Evolutionary conservation across 805 yeast species (phyloP).

Genomic region (Maudiozyma pseudohumilis): DNA sequence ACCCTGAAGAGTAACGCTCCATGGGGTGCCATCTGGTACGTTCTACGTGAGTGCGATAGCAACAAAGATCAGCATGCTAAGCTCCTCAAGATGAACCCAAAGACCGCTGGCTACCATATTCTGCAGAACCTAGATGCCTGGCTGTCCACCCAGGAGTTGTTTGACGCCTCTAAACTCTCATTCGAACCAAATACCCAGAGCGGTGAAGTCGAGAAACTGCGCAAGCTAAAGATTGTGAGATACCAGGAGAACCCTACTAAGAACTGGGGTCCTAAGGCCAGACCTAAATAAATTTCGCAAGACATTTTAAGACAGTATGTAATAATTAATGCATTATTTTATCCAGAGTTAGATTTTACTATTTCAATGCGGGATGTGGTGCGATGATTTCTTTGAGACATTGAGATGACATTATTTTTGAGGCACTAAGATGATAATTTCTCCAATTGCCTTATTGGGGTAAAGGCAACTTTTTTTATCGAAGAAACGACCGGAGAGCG

Average conservation of each 20-base stretch:
- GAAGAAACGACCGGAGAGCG: too few species aligned
- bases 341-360: background rate
- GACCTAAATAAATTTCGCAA: slow-evolving; percentile 36
- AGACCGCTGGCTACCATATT: slow-evolving; percentile 51
- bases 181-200: slow-evolving; percentile 57
- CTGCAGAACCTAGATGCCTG: slow-evolving; percentile 31
- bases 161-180: slow-evolving; percentile 25
- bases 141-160: slow-evolving; percentile 11
- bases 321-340: background rate
- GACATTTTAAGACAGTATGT: too few species aligned
- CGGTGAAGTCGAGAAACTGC: slow-evolving; percentile 44
- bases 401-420: too few species aligned
- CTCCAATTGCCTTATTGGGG: too few species aligned
- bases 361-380: too few species aligned
- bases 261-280: slow-evolving; percentile 95
- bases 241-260: slow-evolving; percentile 88
- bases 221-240: slow-evolving; percentile 73
- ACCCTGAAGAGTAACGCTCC: slow-evolving; percentile 88
- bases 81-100: slow-evolving; percentile 34
- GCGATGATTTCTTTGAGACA: too few species aligned
- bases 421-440: too few species aligned
- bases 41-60: slow-evolving; percentile 53
- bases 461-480: too few species aligned
- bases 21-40: slow-evolving; percentile 65
- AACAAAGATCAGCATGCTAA: slow-evolving; percentile 27